Percentiles rank a stretch among this genome's conserved stretches.
Evolutionary conservation across 345 rosid species (phyloP).

Genomic region (Carallia brachiata): DNA sequence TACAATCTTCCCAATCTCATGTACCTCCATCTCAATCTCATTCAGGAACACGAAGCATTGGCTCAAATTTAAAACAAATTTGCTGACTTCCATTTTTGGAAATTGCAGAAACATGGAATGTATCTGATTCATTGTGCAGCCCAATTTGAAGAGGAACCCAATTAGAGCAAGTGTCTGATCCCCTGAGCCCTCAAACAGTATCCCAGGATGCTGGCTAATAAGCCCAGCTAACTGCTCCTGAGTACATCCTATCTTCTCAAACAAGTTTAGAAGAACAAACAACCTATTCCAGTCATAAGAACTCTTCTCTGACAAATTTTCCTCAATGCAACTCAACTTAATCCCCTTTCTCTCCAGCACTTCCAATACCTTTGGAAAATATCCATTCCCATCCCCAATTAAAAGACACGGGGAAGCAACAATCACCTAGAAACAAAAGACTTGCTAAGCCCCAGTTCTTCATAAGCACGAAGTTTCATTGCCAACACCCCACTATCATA

Average conservation of each 20-base stretch:
- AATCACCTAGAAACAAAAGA: constrained; percentile 39
- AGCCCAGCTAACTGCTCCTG: constrained; percentile 45
- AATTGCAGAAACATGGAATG: constrained; percentile 47
- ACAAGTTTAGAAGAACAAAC: constrained; percentile 40
- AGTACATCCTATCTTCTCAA: constrained; percentile 34
- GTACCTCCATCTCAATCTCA: constrained; percentile 53
- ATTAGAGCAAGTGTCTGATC: constrained; percentile 35
- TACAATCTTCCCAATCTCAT: constrained; percentile 49
- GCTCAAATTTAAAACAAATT: constrained; percentile 54
- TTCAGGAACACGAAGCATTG: constrained; percentile 43
- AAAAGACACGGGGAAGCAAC: constrained; percentile 52
- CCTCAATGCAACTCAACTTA: constrained; percentile 50
- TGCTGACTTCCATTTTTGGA: constrained; percentile 43
- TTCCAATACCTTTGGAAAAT: constrained; percentile 49
- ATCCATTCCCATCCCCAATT: constrained; percentile 45
- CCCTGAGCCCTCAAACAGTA: constrained; percentile 60
- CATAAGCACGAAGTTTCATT: constrained; percentile 53
- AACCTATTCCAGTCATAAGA: constrained; percentile 60
- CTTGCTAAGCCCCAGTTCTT: constrained; percentile 55
- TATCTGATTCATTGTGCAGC: constrained; percentile 43
- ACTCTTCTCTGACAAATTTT: constrained; percentile 32
- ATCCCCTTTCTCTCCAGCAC: constrained; percentile 44
- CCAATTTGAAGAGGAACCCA: constrained; percentile 57
- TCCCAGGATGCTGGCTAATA: constrained; percentile 49
- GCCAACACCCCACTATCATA: constrained; percentile 48